Evolutionary conservation across 2,329 filamentous ascomycete genomes (phyloP), one percentile per base, ranked within the genome.

Genomic region (Penicillium freii): DNA sequence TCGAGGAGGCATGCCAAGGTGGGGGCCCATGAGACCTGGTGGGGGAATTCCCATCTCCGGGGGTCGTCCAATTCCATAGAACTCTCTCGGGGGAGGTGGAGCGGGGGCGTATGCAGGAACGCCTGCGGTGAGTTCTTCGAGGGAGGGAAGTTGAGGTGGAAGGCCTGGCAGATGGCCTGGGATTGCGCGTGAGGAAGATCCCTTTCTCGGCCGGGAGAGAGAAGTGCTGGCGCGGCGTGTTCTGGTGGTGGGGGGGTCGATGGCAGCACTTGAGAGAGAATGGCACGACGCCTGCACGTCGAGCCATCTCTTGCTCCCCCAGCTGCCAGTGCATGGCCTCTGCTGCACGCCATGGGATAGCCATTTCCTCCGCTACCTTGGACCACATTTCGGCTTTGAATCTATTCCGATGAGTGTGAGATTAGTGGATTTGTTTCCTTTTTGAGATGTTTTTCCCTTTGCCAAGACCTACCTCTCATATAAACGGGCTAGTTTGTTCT

Each of bases 271-370:
- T 15, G 87, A 85, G 31, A 91, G 87, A 86, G 75, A 97, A 97
- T 1, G 93, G 91, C 8, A 90, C 87, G 38, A 94, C 91, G 44
- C 94, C 94, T 42, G 93, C 93, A 57, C 93, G 88, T 60, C 89
- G 85, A 47, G 92, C 92, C 91, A 99, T 97, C 68, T 97, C 94
- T 66, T 87, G 81, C 73, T 96, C 91, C 61, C 93, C 93, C 54
- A 99, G 82, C 70, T 96, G 90, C 93, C 94, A 99, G 76, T 97
- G 94, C 92, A 97, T 97, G 5, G 91, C 92, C 77, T 99, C 93
- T 47, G 91, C 93, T 19, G 94, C 92, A 69, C 94, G 85, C 93
- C 93, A 97, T 36, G 93, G 94, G 56, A 97, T 88, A 31, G 87
- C 87, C 87, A 99, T 93, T 75, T 97, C 93, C 73, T 94, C 91